Evolutionary conservation across 2,329 filamentous ascomycete genomes (phyloP).

Genomic region (Xylariaceae sp.): DNA sequence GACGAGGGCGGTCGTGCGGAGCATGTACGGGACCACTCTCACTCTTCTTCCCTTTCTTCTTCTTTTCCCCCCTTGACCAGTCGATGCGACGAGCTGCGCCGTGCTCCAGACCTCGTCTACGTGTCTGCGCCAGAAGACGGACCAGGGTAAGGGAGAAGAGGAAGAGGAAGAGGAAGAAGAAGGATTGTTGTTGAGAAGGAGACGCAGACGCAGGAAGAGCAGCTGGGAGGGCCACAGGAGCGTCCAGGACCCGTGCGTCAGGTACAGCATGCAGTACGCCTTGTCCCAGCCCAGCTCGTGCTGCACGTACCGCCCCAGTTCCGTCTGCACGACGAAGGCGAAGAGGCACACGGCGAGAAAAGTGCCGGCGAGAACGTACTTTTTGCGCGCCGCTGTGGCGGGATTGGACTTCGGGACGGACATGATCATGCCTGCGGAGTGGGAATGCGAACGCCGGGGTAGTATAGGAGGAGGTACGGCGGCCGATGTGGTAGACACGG

Average conservation of each 20-base stretch:
- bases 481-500: constrained; percentile 26
- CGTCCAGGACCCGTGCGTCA: constrained; percentile 92
- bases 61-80: no score
- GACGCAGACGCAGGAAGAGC: constrained; percentile 67
- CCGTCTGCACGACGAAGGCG: constrained; percentile 89
- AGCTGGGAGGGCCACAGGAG: constrained; percentile 85
- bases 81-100: no score
- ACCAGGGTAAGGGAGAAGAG: no score
- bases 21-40: no score
- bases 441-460: constrained; percentile 69
- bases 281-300: constrained; percentile 91
- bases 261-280: constrained; percentile 98
- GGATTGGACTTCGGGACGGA: constrained; percentile 52
- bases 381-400: constrained; percentile 70
- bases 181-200: constrained; percentile 58
- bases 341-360: constrained; percentile 80
- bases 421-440: no score
- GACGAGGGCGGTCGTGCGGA: constrained; percentile 72
- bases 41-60: no score
- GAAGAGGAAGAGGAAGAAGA: no score
- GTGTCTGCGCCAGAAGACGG: constrained; percentile 72
- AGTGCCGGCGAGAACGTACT: constrained; percentile 80
- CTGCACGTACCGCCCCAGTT: constrained; percentile 93
- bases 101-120: constrained; percentile 46
- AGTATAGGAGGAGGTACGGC: constrained; percentile 36